A percentile compares a stretch with the other conserved stretches of the same genome.
Evolutionary conservation across 306 rosid species (phyloP).

Genomic region (Casuarina equisetifolia): DNA sequence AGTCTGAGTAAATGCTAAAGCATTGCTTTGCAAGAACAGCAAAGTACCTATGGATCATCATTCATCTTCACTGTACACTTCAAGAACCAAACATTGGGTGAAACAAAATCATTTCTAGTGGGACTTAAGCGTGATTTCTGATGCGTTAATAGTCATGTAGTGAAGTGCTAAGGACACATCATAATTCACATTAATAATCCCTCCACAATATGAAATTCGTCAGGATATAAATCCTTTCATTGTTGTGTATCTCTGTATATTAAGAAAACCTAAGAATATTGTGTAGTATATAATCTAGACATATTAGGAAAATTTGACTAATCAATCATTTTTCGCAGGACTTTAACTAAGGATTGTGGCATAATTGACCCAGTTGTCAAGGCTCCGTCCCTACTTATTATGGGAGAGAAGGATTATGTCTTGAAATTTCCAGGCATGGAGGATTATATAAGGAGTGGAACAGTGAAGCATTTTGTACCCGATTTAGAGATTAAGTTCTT

Average conservation of each 20-base stretch:
- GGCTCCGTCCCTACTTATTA: slow-evolving; percentile 43
- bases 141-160: too few species aligned
- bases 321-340: slow-evolving; percentile 27
- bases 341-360: slow-evolving; percentile 40
- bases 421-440: slow-evolving; percentile 52
- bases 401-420: slow-evolving; percentile 58
- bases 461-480: slow-evolving; percentile 49
- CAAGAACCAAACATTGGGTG: too few species aligned
- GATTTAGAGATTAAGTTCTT: slow-evolving; percentile 41
- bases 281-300: too few species aligned
- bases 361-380: slow-evolving; percentile 46
- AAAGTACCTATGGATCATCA: too few species aligned
- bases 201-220: neutral
- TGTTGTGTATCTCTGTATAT: too few species aligned
- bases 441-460: slow-evolving; percentile 46
- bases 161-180: too few species aligned
- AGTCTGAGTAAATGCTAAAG: neutral
- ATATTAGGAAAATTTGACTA: neutral
- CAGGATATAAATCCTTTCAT: too few species aligned
- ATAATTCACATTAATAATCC: neutral
- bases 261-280: too few species aligned
- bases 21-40: neutral
- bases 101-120: too few species aligned
- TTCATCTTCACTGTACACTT: too few species aligned
- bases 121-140: too few species aligned